Evolutionary conservation across 1,284 basidiomycete species (phyloP), one percentile per base, ranked within the genome.

Genomic region (Ganoderma resinaceum): DNA sequence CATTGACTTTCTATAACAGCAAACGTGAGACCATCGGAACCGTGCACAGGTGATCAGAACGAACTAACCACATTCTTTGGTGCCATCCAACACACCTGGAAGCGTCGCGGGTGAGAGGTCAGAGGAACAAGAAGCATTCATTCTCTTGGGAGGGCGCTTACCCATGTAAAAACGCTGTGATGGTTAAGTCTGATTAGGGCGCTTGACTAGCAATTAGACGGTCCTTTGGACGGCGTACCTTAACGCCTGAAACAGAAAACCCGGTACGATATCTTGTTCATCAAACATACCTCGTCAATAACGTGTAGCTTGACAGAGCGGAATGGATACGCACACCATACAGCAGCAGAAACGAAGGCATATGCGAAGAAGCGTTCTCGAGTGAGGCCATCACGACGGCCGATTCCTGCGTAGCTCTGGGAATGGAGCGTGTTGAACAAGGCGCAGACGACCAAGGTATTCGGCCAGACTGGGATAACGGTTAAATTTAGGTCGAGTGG

Each of bases 371-470:
- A 97, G 62, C 86, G 83, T 77, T 91, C 88, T 63, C 95, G 85
- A 38, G 88, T 89, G 71, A 95, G 85, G 74, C 91, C 91, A 0
- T 87, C 88, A n/a, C 86, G 84, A 59, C 78, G 82, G 64, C 89
- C 90, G 38, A 89, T 83, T 69, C 91, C 90, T 31, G 89, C 81
- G 74, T 91, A 92, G 43, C 80, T 79, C 71, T 89, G 87, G 0
- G 88, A 84, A 74, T 93, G 91, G 12, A 93, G 81, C 1, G 91
- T 92, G 79, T 92, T 92, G 82, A 97, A 92, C 42, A 95, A 89
- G 0, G 95, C 94, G 69, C 95, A 94, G 20, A 86, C 86, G 23
- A 96, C 94, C 29, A 98, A 85, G 69, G 94, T 93, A 23, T 86
- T 82, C 0, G 96, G 96, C 96, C 96, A 98, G 74, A 98, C 79